These are phyloP conservation scores for Phalaenopsis equestris DNA, from an alignment of 106 monocot species.

Conservation along the genomic window DNA sequence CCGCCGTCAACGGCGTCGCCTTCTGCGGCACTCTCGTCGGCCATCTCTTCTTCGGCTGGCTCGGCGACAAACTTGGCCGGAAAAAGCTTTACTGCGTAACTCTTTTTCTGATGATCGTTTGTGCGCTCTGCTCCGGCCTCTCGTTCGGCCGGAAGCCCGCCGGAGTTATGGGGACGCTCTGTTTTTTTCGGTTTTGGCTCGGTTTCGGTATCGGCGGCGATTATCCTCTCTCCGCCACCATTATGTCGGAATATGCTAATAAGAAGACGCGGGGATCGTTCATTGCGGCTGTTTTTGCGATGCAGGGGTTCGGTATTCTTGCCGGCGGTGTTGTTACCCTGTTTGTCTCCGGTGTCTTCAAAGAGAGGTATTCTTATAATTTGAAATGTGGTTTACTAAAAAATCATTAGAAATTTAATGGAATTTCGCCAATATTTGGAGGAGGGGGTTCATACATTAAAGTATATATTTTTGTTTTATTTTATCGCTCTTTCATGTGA, in stretches of 20 bases:
- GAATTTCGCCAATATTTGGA: too few relatives aligned
- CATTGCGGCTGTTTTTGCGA: slow-evolving; percentile 76
- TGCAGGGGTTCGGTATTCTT: slow-evolving; percentile 23
- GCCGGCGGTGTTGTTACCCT: slow-evolving; percentile 23
- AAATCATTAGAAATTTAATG: too few relatives aligned
- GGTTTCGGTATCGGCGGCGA: slow-evolving; percentile 81
- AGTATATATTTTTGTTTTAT: too few relatives aligned
- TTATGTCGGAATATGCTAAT: slow-evolving; percentile 89
- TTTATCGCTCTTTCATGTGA: too few relatives aligned
- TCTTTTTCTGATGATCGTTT: slow-evolving; percentile 33
- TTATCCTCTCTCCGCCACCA: slow-evolving; percentile 75
- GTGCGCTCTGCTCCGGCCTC: slow-evolving; percentile 32
- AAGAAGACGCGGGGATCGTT: slow-evolving; percentile 70
- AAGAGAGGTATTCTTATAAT: background rate
- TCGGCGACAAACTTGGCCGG: slow-evolving; percentile 19
- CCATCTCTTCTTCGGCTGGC: slow-evolving; percentile 26
- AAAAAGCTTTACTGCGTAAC: slow-evolving; percentile 43
- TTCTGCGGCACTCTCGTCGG: slow-evolving; percentile 22
- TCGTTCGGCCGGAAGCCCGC: slow-evolving; percentile 7
- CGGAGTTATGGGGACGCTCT: slow-evolving; percentile 24
- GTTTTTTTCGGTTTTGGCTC: slow-evolving; percentile 86
- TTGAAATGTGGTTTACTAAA: too few relatives aligned
- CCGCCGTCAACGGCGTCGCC: slow-evolving; percentile 27
- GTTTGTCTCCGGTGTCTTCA: slow-evolving; percentile 19
- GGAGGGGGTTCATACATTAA: too few relatives aligned